phyloP scores from a whole-genome alignment of 257 asterid species.

The Rauvolfia tetraphylla region DNA sequence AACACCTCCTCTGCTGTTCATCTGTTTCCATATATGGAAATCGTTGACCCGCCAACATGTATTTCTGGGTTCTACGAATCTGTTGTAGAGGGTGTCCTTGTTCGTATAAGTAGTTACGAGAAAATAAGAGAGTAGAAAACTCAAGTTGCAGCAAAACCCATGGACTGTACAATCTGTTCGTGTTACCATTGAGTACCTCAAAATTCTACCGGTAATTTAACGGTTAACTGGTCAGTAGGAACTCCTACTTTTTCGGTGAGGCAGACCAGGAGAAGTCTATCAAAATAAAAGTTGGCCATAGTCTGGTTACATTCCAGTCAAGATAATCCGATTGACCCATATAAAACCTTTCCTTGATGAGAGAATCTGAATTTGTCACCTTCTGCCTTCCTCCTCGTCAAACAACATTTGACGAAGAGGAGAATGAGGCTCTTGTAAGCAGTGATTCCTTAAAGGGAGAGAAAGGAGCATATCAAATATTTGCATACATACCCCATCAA shows the following conservation, averaged over 20 bases:
- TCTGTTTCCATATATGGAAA: no score
- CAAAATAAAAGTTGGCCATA: not conserved
- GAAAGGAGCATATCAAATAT: not conserved
- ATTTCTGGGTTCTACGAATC: no score
- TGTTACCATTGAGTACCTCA: not conserved
- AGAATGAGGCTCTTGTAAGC: not conserved
- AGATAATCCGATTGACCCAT: not conserved
- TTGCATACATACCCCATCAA: not conserved
- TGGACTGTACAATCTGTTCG: no score
- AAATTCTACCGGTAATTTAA: not conserved
- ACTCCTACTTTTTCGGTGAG: not conserved
- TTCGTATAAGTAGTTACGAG: no score
- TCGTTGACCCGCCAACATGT: no score
- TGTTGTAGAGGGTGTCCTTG: no score
- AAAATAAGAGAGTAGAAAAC: no score
- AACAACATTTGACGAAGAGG: constrained; percentile 3
- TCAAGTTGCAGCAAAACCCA: no score
- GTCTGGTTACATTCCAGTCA: not conserved
- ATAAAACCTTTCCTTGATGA: not conserved
- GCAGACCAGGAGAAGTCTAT: no score
- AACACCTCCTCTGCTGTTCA: no score
- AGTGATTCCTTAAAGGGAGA: not conserved
- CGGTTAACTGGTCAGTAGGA: not conserved
- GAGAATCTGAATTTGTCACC: not conserved
- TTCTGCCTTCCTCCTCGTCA: constrained; percentile 1